These are phyloP conservation scores for Kwoniella heveanensis DNA, from an alignment of 768 basidiomycete genomes.

Conservation along the genomic window DNA sequence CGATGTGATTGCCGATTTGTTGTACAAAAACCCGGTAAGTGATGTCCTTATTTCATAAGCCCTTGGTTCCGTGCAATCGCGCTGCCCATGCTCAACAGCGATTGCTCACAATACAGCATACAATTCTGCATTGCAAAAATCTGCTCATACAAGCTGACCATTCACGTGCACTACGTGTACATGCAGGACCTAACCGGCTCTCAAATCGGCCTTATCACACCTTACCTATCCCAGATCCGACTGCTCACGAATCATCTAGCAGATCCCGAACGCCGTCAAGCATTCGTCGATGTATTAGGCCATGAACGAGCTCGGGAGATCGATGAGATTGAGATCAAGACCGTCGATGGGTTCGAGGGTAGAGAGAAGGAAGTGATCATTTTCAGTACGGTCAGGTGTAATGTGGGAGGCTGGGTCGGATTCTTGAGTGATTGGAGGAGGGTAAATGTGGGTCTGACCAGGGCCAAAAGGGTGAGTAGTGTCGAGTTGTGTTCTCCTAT, in stretches of 20 bases:
- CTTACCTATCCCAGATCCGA: constrained; percentile 84
- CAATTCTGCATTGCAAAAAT: too few species aligned
- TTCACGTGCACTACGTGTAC: too few species aligned
- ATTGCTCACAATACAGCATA: too few species aligned
- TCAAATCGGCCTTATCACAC: constrained; percentile 90
- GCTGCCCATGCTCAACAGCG: too few species aligned
- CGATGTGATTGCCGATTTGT: constrained; percentile 77
- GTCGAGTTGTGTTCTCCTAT: too few species aligned
- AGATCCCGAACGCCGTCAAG: constrained; percentile 57
- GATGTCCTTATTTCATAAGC: not conserved
- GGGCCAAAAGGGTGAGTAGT: constrained; percentile 67
- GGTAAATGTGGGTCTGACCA: constrained; percentile 86
- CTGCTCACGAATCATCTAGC: constrained; percentile 70
- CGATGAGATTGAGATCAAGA: constrained; percentile 76
- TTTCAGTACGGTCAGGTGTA: constrained; percentile 87
- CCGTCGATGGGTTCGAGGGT: constrained; percentile 93
- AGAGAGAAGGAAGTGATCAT: constrained; percentile 90
- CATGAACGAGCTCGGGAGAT: constrained; percentile 68
- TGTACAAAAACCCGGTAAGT: constrained; percentile 72
- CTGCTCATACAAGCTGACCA: too few species aligned
- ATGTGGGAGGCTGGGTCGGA: constrained; percentile 73
- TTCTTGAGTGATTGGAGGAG: constrained; percentile 83
- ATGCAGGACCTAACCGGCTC: constrained; percentile 57
- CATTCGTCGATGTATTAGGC: constrained; percentile 68
- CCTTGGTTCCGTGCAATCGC: too few species aligned